Evolutionary conservation across 768 basidiomycete genomes (phyloP).

Genomic region (Collybia nuda): DNA sequence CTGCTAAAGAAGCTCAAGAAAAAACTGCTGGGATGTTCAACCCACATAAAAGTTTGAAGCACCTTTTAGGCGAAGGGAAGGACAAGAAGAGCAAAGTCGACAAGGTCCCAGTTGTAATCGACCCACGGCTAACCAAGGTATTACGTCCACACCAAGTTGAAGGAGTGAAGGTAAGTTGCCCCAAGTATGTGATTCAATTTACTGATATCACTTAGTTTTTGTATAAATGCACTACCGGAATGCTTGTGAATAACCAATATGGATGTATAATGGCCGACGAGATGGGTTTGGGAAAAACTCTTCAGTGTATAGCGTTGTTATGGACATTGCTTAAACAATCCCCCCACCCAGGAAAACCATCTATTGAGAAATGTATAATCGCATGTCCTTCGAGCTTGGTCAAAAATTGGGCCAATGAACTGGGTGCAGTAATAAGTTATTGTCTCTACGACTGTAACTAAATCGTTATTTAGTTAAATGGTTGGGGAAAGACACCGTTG

Average conservation of each 20-base stretch:
- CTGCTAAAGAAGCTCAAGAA: slow-evolving; percentile 61
- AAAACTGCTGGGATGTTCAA: slow-evolving; percentile 78
- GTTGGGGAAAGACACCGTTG: slow-evolving; percentile 84
- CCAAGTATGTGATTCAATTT: slow-evolving; percentile 2
- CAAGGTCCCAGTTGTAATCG: slow-evolving; percentile 97
- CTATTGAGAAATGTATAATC: slow-evolving; percentile 97
- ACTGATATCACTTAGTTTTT: slow-evolving; percentile 65
- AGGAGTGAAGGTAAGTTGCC: slow-evolving; percentile 80
- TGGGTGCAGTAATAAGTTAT: slow-evolving; percentile 52
- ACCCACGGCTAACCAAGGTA: slow-evolving; percentile 83
- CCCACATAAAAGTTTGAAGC: slow-evolving; percentile 89
- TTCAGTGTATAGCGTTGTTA: slow-evolving; percentile 93
- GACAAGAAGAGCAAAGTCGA: slow-evolving; percentile 61
- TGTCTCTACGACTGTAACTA: background rate
- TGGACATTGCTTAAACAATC: slow-evolving; percentile 98
- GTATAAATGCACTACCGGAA: slow-evolving; percentile 92
- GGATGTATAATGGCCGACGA: slow-evolving; percentile 99
- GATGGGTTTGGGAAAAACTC: slow-evolving; percentile 97
- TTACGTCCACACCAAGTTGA: slow-evolving; percentile 97
- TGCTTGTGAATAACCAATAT: slow-evolving; percentile 87
- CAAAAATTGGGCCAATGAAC: slow-evolving; percentile 98
- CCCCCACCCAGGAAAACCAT: slow-evolving; percentile 78
- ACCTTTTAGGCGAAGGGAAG: slow-evolving; percentile 70
- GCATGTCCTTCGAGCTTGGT: slow-evolving; percentile 96
- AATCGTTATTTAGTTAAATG: slow-evolving; percentile 71